phyloP scores from a whole-genome alignment of 2,329 filamentous ascomycete genomes.

The Ilyonectria sp. region DNA sequence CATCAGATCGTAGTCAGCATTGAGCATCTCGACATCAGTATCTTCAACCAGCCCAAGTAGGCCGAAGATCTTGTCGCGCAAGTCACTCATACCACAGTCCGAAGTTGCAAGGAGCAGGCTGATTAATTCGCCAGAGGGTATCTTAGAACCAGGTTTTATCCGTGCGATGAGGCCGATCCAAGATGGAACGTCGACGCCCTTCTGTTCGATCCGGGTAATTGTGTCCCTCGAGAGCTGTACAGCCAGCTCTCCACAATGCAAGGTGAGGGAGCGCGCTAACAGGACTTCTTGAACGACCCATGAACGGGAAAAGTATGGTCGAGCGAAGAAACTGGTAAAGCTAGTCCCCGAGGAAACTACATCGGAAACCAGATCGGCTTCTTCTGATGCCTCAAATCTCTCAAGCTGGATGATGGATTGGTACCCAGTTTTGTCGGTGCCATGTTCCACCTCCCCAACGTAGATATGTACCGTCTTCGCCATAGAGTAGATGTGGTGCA shows the following conservation, averaged over 20 bases:
- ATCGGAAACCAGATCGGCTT: too few species aligned
- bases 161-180: constrained; percentile 30
- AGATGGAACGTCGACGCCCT: constrained; percentile 4
- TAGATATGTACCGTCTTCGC: constrained; percentile 29
- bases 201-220: neutral
- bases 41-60: constrained; percentile 27
- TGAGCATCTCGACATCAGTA: constrained; percentile 5
- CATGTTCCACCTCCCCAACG: constrained; percentile 24
- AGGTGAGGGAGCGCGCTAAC: constrained; percentile 19
- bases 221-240: constrained; percentile 9
- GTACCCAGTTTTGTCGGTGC: neutral
- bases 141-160: neutral
- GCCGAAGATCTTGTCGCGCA: constrained; percentile 34
- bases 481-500: constrained; percentile 30
- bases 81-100: constrained; percentile 22
- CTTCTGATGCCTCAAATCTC: neutral
- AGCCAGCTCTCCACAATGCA: constrained; percentile 24
- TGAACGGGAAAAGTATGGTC: constrained; percentile 31
- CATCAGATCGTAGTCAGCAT: constrained; percentile 30
- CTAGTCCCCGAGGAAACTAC: neutral
- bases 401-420: constrained; percentile 15
- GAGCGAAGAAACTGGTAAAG: constrained; percentile 12
- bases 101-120: constrained; percentile 28
- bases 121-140: neutral
- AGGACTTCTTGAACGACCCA: constrained; percentile 36